phyloP scores from a whole-genome alignment of 2,329 filamentous ascomycete genomes.

The Lasiodiplodia sp. region DNA sequence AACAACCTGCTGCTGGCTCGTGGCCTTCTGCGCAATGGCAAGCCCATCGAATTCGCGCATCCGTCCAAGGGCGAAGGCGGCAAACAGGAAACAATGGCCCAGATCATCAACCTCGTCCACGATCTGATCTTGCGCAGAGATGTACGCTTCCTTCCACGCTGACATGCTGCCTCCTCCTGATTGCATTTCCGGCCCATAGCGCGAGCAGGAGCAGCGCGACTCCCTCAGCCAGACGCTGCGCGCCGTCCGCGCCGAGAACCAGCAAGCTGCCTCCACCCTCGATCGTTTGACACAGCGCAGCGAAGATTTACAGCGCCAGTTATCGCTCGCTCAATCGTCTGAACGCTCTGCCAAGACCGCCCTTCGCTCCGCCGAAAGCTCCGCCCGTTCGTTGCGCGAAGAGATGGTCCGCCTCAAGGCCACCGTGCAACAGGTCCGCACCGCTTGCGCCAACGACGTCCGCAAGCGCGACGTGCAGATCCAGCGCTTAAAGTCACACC shows the following conservation, averaged over 20 bases:
- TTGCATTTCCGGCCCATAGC: slow-evolving; percentile 57
- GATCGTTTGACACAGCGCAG: slow-evolving; percentile 63
- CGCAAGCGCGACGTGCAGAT: slow-evolving; percentile 90
- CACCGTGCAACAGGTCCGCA: slow-evolving; percentile 80
- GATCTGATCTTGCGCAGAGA: slow-evolving; percentile 91
- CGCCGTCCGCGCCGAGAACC: slow-evolving; percentile 74
- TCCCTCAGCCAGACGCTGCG: slow-evolving; percentile 80
- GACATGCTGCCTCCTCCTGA: slow-evolving; percentile 5
- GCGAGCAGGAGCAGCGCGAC: slow-evolving; percentile 89
- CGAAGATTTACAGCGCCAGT: slow-evolving; percentile 63
- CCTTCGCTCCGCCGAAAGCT: slow-evolving; percentile 75
- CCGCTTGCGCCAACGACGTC: slow-evolving; percentile 88
- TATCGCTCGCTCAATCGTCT: slow-evolving; percentile 70
- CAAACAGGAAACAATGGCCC: slow-evolving; percentile 75
- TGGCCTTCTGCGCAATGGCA: slow-evolving; percentile 68
- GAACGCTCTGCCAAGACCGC: slow-evolving; percentile 74
- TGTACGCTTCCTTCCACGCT: slow-evolving; percentile 59
- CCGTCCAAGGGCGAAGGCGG: slow-evolving; percentile 70
- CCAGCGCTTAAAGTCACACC: slow-evolving; percentile 84
- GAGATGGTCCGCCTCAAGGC: slow-evolving; percentile 81
- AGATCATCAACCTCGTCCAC: slow-evolving; percentile 91
- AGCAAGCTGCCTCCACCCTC: slow-evolving; percentile 75
- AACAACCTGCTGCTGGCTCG: slow-evolving; percentile 71
- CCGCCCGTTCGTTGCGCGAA: slow-evolving; percentile 79
- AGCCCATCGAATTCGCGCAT: slow-evolving; percentile 81